Percentiles rank a stretch among this genome's conserved stretches.
These are phyloP conservation scores for Chenopodium suecicum DNA, from an alignment of 148 eudicot genomes.

Conservation along the genomic window DNA sequence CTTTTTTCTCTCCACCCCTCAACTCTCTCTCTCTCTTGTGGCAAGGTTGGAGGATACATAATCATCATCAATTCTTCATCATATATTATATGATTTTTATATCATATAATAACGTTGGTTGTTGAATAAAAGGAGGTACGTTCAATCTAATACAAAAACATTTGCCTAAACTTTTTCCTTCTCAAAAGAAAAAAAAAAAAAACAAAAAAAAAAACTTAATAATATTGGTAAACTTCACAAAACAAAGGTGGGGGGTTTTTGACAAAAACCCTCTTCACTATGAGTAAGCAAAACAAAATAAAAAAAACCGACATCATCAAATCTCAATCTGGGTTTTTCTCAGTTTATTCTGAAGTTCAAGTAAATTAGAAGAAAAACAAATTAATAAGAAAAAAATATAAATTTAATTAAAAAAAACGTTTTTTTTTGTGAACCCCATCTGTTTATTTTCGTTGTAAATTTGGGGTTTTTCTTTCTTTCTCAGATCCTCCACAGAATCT, in stretches of 20 bases:
- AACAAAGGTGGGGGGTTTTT: neutral
- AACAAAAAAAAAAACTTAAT: neutral
- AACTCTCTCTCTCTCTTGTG: constrained; percentile 5
- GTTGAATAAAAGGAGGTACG: neutral
- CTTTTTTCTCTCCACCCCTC: neutral
- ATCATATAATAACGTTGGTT: neutral
- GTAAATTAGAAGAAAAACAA: neutral
- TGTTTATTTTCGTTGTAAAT: constrained; percentile 4
- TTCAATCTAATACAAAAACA: neutral
- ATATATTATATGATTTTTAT: neutral
- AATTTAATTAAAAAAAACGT: neutral
- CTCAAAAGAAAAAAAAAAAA: neutral
- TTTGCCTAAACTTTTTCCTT: neutral
- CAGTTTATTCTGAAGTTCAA: neutral
- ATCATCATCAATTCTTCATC: neutral
- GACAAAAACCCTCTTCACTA: constrained; percentile 2
- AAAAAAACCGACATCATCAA: constrained; percentile 11
- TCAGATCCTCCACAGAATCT: constrained; percentile 13
- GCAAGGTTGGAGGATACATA: neutral
- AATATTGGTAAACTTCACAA: neutral
- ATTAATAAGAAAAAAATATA: neutral
- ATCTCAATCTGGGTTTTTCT: constrained; percentile 13
- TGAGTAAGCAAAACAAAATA: neutral
- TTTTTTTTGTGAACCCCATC: constrained; percentile 1
- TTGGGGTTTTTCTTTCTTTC: neutral